Percentiles rank a stretch among this genome's conserved stretches.
These are phyloP conservation scores for Juglanconis sp. DNA, from an alignment of 2,329 filamentous ascomycete genomes.

Conservation along the genomic window DNA sequence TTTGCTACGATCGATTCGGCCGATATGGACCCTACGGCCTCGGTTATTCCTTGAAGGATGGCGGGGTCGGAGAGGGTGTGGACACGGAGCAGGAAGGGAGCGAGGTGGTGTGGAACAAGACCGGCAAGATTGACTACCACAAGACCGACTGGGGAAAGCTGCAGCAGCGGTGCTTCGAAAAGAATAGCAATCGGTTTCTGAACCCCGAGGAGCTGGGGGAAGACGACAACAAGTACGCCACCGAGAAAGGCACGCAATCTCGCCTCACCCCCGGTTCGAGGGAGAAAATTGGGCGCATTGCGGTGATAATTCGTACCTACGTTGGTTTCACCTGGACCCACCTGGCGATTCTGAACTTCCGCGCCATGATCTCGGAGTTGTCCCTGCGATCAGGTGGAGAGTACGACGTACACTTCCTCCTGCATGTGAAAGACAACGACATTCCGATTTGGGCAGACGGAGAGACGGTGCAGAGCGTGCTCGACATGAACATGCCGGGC, in stretches of 20 bases:
- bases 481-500: conserved; percentile 63
- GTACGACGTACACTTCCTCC: conserved; percentile 77
- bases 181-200: conserved; percentile 63
- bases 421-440: conserved; percentile 79
- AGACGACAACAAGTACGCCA: conserved; percentile 18
- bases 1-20: conserved; percentile 87
- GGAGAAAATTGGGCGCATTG: conserved; percentile 58
- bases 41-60: conserved; percentile 72
- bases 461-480: conserved; percentile 65
- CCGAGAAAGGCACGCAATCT: conserved; percentile 3
- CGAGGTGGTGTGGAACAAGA: conserved; percentile 53
- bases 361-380: conserved; percentile 76
- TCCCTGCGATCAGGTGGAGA: conserved; percentile 75
- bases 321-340: conserved; percentile 74
- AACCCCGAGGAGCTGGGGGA: conserved; percentile 31
- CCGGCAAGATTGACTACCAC: conserved; percentile 55
- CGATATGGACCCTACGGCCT: conserved; percentile 81
- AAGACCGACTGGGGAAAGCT: conserved; percentile 53
- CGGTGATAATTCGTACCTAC: conserved; percentile 78
- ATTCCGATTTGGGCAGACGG: conserved; percentile 80
- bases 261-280: conserved; percentile 10
- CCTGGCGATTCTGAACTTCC: conserved; percentile 76
- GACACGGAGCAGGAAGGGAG: conserved; percentile 70
- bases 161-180: conserved; percentile 51
- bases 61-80: conserved; percentile 68